Evolutionary conservation across 352 stramenopile species (phyloP).

Genomic region (Aphanomyces cochlioides): DNA sequence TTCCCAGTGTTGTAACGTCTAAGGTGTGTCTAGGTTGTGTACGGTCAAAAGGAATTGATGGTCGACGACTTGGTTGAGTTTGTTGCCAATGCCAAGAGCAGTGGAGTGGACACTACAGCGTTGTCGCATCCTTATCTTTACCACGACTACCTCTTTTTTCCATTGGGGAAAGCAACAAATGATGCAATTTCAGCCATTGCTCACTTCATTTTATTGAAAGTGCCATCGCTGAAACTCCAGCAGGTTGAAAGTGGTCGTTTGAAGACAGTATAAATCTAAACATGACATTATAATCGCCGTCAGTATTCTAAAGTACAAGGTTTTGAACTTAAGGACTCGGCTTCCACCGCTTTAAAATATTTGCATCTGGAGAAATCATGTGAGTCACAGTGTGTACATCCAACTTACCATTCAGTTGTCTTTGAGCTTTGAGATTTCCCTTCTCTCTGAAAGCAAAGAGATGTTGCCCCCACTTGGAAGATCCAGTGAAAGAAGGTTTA

Average conservation of each 20-base stretch:
- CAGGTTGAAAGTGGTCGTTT: too few relatives aligned
- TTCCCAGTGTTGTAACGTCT: background rate
- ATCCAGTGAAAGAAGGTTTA: background rate
- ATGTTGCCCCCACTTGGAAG: background rate
- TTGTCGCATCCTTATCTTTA: conserved; percentile 14
- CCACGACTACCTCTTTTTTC: conserved; percentile 12
- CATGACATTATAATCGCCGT: background rate
- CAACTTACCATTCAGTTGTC: conserved; percentile 5
- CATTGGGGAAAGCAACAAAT: background rate
- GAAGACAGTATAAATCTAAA: background rate
- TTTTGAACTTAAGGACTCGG: background rate
- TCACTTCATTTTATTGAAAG: background rate
- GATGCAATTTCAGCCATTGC: background rate
- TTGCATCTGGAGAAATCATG: background rate
- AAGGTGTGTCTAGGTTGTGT: conserved; percentile 2
- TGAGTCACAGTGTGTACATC: background rate
- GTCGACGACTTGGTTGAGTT: conserved; percentile 14
- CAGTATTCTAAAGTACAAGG: background rate
- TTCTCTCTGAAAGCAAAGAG: background rate
- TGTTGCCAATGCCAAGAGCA: conserved; percentile 12
- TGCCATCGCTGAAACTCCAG: background rate
- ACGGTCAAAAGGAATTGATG: conserved; percentile 25
- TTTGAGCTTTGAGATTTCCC: conserved; percentile 3
- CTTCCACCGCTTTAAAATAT: conserved; percentile 18
- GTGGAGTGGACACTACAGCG: conserved; percentile 5